Percentiles rank a stretch among this genome's conserved stretches.
Conservation (phyloP, 2,329 filamentous ascomycete genomes). For the Ascochyta viciae-villosae region DNA sequence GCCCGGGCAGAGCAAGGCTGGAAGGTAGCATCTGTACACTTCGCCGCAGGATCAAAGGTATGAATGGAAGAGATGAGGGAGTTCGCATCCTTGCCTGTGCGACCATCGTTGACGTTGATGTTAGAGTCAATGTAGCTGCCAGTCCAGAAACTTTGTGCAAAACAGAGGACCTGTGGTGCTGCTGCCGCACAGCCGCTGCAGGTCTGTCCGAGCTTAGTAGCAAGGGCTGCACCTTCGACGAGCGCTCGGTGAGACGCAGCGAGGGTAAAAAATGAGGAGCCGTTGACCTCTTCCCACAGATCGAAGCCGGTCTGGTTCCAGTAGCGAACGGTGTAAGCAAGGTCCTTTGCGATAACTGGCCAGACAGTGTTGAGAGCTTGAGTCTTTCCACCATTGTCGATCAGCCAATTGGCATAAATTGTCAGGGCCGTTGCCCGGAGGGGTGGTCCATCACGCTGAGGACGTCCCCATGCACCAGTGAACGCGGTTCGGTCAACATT, state of each 20-base stretch:
- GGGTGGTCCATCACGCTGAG: constrained; percentile 80
- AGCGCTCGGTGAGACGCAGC: constrained; percentile 71
- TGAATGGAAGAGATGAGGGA: constrained; percentile 63
- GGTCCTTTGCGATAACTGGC: constrained; percentile 78
- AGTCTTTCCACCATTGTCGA: constrained; percentile 64
- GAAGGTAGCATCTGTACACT: constrained; percentile 75
- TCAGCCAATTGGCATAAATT: constrained; percentile 74
- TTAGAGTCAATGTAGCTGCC: constrained; percentile 72
- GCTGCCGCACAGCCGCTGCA: constrained; percentile 68
- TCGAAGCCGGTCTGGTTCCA: constrained; percentile 70
- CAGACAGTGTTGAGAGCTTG: constrained; percentile 61
- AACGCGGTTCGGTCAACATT: constrained; percentile 69
- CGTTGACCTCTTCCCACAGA: constrained; percentile 82
- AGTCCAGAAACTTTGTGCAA: constrained; percentile 77
- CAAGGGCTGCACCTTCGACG: constrained; percentile 70
- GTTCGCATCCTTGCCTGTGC: constrained; percentile 75
- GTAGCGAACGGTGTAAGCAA: constrained; percentile 77
- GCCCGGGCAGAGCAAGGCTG: constrained; percentile 70
- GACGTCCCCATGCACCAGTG: constrained; percentile 76
- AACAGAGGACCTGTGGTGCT: constrained; percentile 75
- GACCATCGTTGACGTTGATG: constrained; percentile 64
- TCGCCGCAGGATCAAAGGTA: constrained; percentile 70
- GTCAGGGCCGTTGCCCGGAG: constrained; percentile 77
- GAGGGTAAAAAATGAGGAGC: constrained; percentile 81
- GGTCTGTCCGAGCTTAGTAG: constrained; percentile 66